phyloP scores from a whole-genome alignment of 495 filamentous ascomycete genomes.

The Xylaria acuta region DNA sequence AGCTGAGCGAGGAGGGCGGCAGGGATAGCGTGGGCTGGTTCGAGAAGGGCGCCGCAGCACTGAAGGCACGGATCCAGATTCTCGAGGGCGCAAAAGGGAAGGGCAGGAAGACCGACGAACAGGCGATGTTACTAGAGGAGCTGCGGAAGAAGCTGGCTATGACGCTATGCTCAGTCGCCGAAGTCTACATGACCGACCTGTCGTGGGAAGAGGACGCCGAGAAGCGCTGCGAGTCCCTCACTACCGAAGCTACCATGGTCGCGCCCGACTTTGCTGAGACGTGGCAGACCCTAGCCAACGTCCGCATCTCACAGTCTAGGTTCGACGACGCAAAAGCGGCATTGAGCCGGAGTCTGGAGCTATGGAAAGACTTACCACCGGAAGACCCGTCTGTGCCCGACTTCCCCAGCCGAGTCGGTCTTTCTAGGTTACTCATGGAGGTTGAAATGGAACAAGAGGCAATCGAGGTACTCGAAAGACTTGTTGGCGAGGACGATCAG shows the following conservation, averaged over 20 bases:
- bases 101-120: constrained; percentile 45
- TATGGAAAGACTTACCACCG: constrained; percentile 79
- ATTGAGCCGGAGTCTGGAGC: constrained; percentile 71
- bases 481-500: constrained; percentile 86
- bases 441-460: constrained; percentile 84
- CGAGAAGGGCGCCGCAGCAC: constrained; percentile 74
- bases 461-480: constrained; percentile 79
- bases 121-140: constrained; percentile 59
- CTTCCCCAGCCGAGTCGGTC: constrained; percentile 81
- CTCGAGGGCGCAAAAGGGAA: constrained; percentile 41
- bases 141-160: constrained; percentile 80
- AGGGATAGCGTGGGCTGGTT: constrained; percentile 85
- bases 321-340: constrained; percentile 80
- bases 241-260: constrained; percentile 83
- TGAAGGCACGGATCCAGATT: constrained; percentile 69
- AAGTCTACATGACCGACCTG: constrained; percentile 99
- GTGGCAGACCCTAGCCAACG: constrained; percentile 90
- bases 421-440: constrained; percentile 87
- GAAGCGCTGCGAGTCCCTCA: constrained; percentile 77
- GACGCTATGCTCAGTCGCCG: constrained; percentile 85
- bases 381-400: constrained; percentile 73
- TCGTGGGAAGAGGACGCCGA: constrained; percentile 91
- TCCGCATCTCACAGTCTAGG: constrained; percentile 85
- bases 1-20: constrained; percentile 88
- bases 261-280: constrained; percentile 78